Percentiles rank a stretch among this genome's conserved stretches.
These are phyloP conservation scores for Diphasiastrum complanatum DNA, from an alignment of 83 land plant genomes.

Conservation along the genomic window DNA sequence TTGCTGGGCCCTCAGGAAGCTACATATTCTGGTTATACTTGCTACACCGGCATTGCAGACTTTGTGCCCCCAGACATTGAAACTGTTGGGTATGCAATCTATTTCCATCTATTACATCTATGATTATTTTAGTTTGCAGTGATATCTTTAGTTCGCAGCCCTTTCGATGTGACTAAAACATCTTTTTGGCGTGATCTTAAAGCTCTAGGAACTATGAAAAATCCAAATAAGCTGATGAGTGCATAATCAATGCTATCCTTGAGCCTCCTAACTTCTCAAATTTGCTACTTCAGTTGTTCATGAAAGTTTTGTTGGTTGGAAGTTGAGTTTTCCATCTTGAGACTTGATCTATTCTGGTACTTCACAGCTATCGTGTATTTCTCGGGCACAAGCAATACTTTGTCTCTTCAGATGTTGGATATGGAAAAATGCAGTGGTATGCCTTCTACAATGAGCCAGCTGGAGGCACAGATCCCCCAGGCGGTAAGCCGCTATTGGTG, in stretches of 20 bases:
- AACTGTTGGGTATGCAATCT: slow-evolving; percentile 84
- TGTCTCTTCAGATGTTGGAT: slow-evolving; percentile 94
- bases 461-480: slow-evolving; percentile 66
- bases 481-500: slow-evolving; percentile 11
- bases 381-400: slow-evolving; percentile 90
- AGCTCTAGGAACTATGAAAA: too few species aligned
- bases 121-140: too few species aligned
- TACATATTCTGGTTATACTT: slow-evolving; percentile 77
- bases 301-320: too few species aligned
- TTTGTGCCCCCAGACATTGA: slow-evolving; percentile 93
- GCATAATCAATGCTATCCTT: too few species aligned
- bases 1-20: slow-evolving; percentile 66
- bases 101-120: slow-evolving; percentile 3
- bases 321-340: neutral
- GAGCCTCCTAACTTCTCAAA: too few species aligned
- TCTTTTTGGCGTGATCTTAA: too few species aligned
- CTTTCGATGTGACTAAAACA: too few species aligned
- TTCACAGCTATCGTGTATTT: slow-evolving; percentile 77
- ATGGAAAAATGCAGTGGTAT: slow-evolving; percentile 98
- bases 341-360: neutral
- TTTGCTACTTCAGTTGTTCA: too few species aligned
- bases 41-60: slow-evolving; percentile 97
- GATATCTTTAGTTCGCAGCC: too few species aligned
- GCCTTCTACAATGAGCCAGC: slow-evolving; percentile 86
- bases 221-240: too few species aligned